Conservation (phyloP, 2,329 filamentous ascomycete species). For the Diaporthe ilicicola region DNA sequence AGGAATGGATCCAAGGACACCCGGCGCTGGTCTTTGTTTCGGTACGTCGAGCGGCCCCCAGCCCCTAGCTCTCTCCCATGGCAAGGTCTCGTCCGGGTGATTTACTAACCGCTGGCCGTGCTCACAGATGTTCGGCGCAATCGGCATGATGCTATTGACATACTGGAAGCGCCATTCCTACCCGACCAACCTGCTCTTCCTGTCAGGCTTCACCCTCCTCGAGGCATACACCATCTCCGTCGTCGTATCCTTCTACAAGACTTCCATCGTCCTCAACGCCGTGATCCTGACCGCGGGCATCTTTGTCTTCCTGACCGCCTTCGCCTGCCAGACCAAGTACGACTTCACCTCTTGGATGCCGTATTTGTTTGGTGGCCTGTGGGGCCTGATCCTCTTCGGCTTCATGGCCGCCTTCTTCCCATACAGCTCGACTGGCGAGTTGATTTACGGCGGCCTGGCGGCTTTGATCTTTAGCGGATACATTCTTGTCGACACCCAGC, state of each 20-base stretch:
- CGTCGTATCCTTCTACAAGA: conserved; percentile 89
- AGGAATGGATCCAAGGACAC: conserved; percentile 85
- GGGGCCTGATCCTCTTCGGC: conserved; percentile 90
- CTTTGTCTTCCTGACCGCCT: conserved; percentile 81
- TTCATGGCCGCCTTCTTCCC: conserved; percentile 94
- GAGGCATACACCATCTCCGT: conserved; percentile 96
- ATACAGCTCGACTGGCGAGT: conserved; percentile 80
- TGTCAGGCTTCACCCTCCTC: conserved; percentile 86
- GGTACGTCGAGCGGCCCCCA: conserved; percentile 51
- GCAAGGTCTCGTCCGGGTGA: neutral
- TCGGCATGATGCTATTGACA: conserved; percentile 85
- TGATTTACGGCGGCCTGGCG: conserved; percentile 82
- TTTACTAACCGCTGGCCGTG: conserved; percentile 26
- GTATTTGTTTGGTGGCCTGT: conserved; percentile 89
- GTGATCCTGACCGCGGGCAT: conserved; percentile 87
- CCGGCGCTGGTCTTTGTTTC: conserved; percentile 87
- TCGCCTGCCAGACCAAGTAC: conserved; percentile 97
- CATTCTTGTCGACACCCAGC: conserved; percentile 94
- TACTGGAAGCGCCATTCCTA: conserved; percentile 98
- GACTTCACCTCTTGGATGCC: conserved; percentile 98
- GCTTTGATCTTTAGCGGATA: conserved; percentile 94
- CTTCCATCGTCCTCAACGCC: conserved; percentile 86
- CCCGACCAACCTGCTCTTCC: conserved; percentile 92
- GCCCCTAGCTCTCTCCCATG: neutral
- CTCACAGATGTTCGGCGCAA: conserved; percentile 75